phyloP scores from a whole-genome alignment of 768 basidiomycete species.

The Psilocybe sp. region DNA sequence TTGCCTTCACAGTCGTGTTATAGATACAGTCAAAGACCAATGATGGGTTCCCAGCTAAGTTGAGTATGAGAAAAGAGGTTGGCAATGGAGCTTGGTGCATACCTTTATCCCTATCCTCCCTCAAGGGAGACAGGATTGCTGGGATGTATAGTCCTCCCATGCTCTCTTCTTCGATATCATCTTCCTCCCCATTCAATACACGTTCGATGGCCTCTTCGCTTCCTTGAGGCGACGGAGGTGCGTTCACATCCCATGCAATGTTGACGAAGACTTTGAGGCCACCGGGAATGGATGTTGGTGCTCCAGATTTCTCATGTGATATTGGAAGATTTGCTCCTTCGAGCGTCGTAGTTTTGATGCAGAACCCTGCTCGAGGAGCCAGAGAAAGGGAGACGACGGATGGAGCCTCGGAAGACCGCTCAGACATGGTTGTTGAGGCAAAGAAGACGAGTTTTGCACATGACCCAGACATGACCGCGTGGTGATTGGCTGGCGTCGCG shows the following conservation, averaged over 20 bases:
- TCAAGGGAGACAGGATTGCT: constrained; percentile 63
- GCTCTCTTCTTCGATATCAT: constrained; percentile 28
- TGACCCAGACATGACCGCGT: no score
- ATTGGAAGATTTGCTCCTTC: constrained; percentile 36
- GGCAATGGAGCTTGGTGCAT: constrained; percentile 8
- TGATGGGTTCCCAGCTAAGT: constrained; percentile 64
- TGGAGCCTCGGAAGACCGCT: no score
- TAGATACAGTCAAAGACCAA: constrained; percentile 76
- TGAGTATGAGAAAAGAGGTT: constrained; percentile 5
- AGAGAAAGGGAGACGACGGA: constrained; percentile 22
- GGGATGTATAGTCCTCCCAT: constrained; percentile 62
- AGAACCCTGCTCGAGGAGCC: constrained; percentile 66
- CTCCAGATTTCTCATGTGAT: constrained; percentile 22
- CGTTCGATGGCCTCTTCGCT: constrained; percentile 55
- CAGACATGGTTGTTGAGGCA: no score
- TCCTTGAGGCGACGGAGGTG: constrained; percentile 67
- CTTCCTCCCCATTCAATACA: constrained; percentile 51
- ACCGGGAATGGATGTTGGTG: constrained; percentile 34
- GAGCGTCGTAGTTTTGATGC: constrained; percentile 56
- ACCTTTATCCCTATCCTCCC: constrained; percentile 73
- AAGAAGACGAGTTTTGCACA: no score
- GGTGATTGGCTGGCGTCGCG: no score
- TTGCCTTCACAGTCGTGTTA: constrained; percentile 55
- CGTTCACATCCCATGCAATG: constrained; percentile 63
- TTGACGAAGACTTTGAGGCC: constrained; percentile 73